These are phyloP conservation scores for Phytophthora fragariaefolia DNA, from an alignment of 352 stramenopile species.

Conservation along the genomic window DNA sequence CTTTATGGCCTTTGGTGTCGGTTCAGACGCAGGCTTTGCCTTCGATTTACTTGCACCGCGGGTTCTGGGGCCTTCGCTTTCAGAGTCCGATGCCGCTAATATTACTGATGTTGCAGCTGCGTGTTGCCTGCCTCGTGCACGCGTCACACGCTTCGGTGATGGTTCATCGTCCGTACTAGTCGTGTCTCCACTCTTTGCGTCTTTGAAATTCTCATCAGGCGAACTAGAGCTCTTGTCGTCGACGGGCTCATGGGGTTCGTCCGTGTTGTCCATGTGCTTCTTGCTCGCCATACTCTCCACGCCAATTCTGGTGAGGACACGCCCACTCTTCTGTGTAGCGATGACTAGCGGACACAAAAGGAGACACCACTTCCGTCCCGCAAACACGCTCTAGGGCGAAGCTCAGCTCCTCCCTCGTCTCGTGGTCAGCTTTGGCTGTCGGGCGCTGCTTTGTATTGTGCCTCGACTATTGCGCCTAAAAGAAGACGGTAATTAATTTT, in stretches of 20 bases:
- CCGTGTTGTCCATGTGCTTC: conserved; percentile 10
- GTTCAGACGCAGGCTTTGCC: not conserved
- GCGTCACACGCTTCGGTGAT: conserved; percentile 28
- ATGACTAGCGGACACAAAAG: not conserved
- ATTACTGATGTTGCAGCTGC: not conserved
- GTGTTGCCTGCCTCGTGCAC: conserved; percentile 17
- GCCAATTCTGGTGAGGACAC: not conserved
- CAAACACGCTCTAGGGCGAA: not conserved
- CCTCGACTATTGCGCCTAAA: conserved; percentile 6
- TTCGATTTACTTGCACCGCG: conserved; percentile 32
- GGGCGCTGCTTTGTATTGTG: conserved; percentile 35
- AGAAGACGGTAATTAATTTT: conserved; percentile 29
- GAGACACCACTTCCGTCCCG: not conserved
- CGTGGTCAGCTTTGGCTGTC: conserved; percentile 14
- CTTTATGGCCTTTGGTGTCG: conserved; percentile 16
- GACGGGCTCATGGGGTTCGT: conserved; percentile 12
- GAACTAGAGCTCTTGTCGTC: conserved; percentile 3
- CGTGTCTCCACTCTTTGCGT: conserved; percentile 27
- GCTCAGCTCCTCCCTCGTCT: conserved; percentile 18
- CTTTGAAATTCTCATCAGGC: conserved; percentile 20
- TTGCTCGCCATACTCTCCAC: conserved; percentile 28
- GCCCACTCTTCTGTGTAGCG: not conserved
- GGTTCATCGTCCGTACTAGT: conserved; percentile 38
- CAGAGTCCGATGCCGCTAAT: conserved; percentile 25
- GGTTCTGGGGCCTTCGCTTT: conserved; percentile 28